Evolutionary conservation across 306 rosid species (phyloP).

Genomic region (Pyrus communis): DNA sequence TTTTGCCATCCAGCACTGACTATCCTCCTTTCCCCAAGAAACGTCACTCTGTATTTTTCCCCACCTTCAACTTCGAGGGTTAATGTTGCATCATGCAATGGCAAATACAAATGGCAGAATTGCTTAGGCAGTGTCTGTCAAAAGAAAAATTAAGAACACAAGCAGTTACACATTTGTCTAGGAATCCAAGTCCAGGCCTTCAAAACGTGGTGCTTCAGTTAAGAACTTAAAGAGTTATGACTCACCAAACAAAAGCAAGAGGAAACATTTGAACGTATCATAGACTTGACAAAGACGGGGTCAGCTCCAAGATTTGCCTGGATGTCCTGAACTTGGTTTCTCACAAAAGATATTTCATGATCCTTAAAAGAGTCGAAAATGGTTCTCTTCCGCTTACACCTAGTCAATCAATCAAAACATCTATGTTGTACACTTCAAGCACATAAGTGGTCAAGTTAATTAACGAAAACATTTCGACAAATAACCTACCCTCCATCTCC

Average conservation of each 20-base stretch:
- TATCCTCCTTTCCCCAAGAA: background rate
- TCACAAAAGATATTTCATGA: background rate
- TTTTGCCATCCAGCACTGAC: slow-evolving; percentile 25
- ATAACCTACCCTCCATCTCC: background rate
- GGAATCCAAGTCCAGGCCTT: background rate
- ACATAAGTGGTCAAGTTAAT: no score
- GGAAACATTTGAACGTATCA: slow-evolving; percentile 19
- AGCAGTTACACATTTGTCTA: background rate
- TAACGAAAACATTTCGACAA: background rate
- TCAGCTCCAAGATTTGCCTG: slow-evolving; percentile 12
- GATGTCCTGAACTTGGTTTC: slow-evolving; percentile 14
- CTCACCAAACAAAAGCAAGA: slow-evolving; percentile 24
- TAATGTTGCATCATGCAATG: slow-evolving; percentile 8
- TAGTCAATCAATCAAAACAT: background rate
- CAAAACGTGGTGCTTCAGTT: background rate
- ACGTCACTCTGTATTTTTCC: background rate
- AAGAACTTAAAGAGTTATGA: background rate
- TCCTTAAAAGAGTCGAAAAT: background rate
- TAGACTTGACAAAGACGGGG: slow-evolving; percentile 22
- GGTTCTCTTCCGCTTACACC: slow-evolving; percentile 8
- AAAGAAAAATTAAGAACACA: background rate
- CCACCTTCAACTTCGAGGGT: slow-evolving; percentile 25
- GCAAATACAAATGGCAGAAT: slow-evolving; percentile 16
- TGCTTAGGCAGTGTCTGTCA: slow-evolving; percentile 21
- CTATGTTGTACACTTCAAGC: background rate